Evolutionary conservation across 179 eudicot species (phyloP), one percentile per base, ranked within the genome.

Genomic region (Nepenthes alata): DNA sequence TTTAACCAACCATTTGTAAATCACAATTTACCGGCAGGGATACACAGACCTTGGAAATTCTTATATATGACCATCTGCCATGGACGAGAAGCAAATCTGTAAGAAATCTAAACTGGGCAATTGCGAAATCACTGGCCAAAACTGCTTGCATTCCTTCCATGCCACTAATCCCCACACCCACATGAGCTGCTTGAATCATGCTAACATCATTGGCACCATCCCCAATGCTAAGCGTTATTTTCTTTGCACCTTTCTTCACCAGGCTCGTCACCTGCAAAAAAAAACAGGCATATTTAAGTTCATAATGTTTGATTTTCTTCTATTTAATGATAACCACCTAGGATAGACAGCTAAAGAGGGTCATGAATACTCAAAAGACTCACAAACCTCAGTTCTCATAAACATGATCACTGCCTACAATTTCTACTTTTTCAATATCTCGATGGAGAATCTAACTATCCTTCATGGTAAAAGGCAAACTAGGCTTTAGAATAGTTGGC

Each of bases 161-260:
- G 49, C 98, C 98, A 79, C 98, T 93, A 67, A 93, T 93, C 51
- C 98, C 98, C 67, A 93, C 95, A 60, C 98, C 98, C 67, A 93
- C 94, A 80, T 93, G 98, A 72, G 98, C 97, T 5, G 98, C 98
- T 79, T 89, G 98, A 72, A 93, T 93, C 98, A 93, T 93, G 71
- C 98, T 91, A 45, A 93, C 98, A 68, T 93, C 98, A 68, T 93
- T 93, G 62, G 98, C 98, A 68, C 98, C 98, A 78, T 93, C 98
- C 58, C 98, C 98, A 65, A 93, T 93, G 67, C 98, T 80, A 44
- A 93, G 83, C 36, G 98, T 93, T 60, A 93, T 93, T 70, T 81
- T 86, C 47, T 78, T 74, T 37, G 97, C 97, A 64, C 97, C 93
- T 69, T 89, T 93, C 80, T 72, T 93, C 62, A 93, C 97, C 70